Percentiles rank a stretch among this genome's conserved stretches.
Conservation (phyloP, 345 rosid genomes). For the Alliaria petiolata region DNA sequence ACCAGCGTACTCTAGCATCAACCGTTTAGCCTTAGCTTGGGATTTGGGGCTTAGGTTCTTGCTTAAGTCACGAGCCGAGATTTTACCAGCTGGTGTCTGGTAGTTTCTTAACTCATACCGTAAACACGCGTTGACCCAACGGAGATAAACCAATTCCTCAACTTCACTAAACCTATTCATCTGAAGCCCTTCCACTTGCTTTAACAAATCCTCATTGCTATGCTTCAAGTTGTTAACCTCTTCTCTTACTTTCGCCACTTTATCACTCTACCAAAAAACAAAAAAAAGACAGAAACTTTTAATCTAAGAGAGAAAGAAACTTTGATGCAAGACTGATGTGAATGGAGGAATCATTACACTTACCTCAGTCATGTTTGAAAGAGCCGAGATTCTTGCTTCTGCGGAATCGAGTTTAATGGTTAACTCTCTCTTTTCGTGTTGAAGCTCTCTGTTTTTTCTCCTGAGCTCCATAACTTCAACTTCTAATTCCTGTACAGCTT, state of each 20-base stretch:
- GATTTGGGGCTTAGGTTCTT: conserved; percentile 85
- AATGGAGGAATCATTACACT: conserved; percentile 12
- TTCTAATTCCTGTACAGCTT: conserved; percentile 69
- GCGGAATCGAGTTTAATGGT: conserved; percentile 77
- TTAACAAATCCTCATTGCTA: conserved; percentile 75
- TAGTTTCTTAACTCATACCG: conserved; percentile 89
- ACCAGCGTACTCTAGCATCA: conserved; percentile 88
- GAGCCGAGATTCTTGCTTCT: conserved; percentile 61
- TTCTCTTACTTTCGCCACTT: conserved; percentile 70
- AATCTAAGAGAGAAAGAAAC: neutral
- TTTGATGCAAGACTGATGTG: neutral
- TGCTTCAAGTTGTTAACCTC: conserved; percentile 77
- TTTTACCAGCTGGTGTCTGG: conserved; percentile 80
- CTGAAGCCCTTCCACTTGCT: conserved; percentile 99
- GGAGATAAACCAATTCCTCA: conserved; percentile 96
- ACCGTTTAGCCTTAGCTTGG: conserved; percentile 75
- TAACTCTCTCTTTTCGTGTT: conserved; percentile 89
- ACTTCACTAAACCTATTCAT: conserved; percentile 97
- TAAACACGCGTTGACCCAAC: conserved; percentile 98
- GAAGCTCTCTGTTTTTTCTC: conserved; percentile 92
- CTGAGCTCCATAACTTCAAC: conserved; percentile 83
- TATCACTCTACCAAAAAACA: conserved; percentile 59
- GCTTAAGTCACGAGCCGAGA: conserved; percentile 91
- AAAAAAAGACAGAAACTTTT: neutral
- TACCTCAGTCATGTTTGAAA: conserved; percentile 94